These are phyloP conservation scores for Myxozyma nipponensis DNA, from an alignment of 805 yeast species.

Conservation along the genomic window DNA sequence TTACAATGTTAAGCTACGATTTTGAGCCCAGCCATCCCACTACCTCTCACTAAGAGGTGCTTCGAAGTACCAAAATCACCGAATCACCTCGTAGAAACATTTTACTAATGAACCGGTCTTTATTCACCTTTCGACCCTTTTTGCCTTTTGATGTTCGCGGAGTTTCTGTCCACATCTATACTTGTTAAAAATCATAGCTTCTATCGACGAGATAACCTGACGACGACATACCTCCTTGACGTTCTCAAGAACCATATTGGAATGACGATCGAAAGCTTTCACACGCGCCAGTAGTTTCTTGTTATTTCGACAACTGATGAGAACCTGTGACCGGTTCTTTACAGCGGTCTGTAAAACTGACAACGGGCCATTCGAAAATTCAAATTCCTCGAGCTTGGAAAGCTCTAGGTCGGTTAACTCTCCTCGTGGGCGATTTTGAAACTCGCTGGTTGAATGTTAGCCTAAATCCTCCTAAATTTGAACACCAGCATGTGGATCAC, in stretches of 20 bases:
- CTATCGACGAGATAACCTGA: no score
- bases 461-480: no score
- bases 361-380: constrained; percentile 86
- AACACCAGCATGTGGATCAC: no score
- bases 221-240: constrained; percentile 68
- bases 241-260: constrained; percentile 86
- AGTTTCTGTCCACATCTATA: constrained; percentile 57
- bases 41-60: constrained; percentile 29
- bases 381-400: constrained; percentile 80
- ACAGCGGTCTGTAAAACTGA: constrained; percentile 82
- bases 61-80: constrained; percentile 72
- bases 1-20: background rate
- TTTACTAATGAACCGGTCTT: constrained; percentile 80
- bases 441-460: constrained; percentile 50
- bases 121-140: constrained; percentile 59
- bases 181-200: background rate
- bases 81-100: constrained; percentile 94
- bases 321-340: constrained; percentile 65
- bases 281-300: constrained; percentile 87
- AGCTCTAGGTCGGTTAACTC: constrained; percentile 79
- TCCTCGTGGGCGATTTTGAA: constrained; percentile 67
- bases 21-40: no score
- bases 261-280: constrained; percentile 93
- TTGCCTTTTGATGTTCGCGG: constrained; percentile 64
- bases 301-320: constrained; percentile 87